phyloP scores from a whole-genome alignment of 2,329 filamentous ascomycete species.

The Aspergillus sclerotialis region DNA sequence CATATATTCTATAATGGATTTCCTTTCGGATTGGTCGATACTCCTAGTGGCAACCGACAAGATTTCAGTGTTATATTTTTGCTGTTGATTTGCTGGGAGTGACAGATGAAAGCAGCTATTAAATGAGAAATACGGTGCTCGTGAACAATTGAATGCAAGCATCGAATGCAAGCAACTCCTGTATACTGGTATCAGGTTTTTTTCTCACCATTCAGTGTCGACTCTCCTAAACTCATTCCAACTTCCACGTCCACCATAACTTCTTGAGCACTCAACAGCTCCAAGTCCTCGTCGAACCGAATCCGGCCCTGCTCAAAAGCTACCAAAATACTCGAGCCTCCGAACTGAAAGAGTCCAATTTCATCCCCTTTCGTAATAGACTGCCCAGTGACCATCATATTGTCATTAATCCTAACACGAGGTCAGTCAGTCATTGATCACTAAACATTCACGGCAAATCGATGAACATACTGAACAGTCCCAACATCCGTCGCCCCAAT shows the following conservation, averaged over 20 bases:
- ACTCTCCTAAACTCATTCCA: conserved; percentile 30
- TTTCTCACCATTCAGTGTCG: neutral
- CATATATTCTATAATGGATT: neutral
- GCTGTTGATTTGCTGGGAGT: too few relatives aligned
- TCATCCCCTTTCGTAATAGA: conserved; percentile 36
- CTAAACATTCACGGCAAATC: neutral
- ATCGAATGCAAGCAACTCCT: neutral
- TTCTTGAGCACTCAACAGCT: conserved; percentile 22
- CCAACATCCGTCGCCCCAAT: conserved; percentile 37
- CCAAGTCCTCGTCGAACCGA: conserved; percentile 33
- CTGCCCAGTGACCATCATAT: conserved; percentile 21
- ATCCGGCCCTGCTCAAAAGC: conserved; percentile 33
- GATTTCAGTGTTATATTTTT: too few relatives aligned
- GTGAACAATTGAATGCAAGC: too few relatives aligned
- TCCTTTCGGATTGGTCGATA: too few relatives aligned
- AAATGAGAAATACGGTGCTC: too few relatives aligned
- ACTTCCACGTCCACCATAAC: conserved; percentile 34
- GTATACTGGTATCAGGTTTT: too few relatives aligned
- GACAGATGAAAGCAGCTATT: too few relatives aligned
- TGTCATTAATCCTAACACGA: conserved; percentile 31
- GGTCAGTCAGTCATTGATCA: too few relatives aligned
- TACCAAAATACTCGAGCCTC: conserved; percentile 36
- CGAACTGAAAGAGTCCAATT: conserved; percentile 36
- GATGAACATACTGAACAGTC: conserved; percentile 29
- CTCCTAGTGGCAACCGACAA: too few relatives aligned